Conservation (phyloP, 2,329 filamentous ascomycete species). For the Aschersonia sp. region DNA sequence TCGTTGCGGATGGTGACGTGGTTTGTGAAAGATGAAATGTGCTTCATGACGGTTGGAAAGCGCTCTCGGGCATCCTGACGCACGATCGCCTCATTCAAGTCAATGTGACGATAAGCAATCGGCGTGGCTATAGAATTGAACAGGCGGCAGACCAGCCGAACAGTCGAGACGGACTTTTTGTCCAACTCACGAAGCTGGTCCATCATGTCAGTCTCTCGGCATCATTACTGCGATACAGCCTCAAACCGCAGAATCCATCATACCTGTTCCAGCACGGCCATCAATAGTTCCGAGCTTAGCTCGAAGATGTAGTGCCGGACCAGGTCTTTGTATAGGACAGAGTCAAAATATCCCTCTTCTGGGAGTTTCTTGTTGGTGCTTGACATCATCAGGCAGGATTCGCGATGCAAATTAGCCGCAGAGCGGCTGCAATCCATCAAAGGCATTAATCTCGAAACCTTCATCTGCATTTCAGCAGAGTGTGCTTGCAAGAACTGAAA, state of each 20-base stretch:
- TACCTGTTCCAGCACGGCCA: conserved; percentile 1
- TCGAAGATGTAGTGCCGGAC: not conserved
- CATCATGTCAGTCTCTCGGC: not conserved
- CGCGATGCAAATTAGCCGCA: too few species aligned
- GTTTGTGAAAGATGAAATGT: conserved; percentile 22
- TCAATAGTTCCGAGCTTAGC: conserved; percentile 7
- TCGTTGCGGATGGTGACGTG: conserved; percentile 25
- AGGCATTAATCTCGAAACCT: too few species aligned
- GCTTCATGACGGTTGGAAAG: conserved; percentile 17
- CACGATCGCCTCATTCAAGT: conserved; percentile 22
- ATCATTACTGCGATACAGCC: not conserved
- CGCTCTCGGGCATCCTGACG: conserved; percentile 15
- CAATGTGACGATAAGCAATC: conserved; percentile 23
- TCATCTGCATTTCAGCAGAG: not conserved
- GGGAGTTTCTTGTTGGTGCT: not conserved
- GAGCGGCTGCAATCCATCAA: too few species aligned
- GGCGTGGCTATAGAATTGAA: conserved; percentile 25
- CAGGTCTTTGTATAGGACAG: not conserved
- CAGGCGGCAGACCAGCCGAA: conserved; percentile 22
- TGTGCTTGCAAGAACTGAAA: not conserved
- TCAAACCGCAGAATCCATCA: not conserved
- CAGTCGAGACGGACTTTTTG: conserved; percentile 13
- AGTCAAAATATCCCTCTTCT: not conserved
- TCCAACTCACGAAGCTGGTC: not conserved
- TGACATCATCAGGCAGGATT: too few species aligned